Percentiles rank a stretch among this genome's conserved stretches.
Evolutionary conservation across 208 protist genomes (phyloP).

Genomic region (Balamuthia mandrillaris): DNA sequence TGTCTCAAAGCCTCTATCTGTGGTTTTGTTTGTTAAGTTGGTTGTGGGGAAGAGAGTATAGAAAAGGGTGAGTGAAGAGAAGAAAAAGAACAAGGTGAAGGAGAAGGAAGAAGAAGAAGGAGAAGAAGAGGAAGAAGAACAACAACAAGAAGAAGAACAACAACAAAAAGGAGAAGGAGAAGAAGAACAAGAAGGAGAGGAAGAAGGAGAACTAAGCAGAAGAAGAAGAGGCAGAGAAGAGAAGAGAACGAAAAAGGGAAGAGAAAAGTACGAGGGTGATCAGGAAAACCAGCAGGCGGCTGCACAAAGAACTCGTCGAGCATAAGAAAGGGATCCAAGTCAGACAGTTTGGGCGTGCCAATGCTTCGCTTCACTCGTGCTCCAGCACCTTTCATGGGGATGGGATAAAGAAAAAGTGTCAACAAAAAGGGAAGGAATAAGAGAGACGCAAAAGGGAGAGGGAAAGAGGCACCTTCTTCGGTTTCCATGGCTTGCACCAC

Average conservation of each 20-base stretch:
- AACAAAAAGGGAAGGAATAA: background rate
- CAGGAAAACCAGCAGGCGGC: background rate
- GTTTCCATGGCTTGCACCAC: background rate
- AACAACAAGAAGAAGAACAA: too few relatives aligned
- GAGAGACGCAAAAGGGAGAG: background rate
- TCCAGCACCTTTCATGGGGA: too few relatives aligned
- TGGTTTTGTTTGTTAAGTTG: too few relatives aligned
- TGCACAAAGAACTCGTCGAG: constrained; percentile 65
- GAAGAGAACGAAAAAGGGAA: too few relatives aligned
- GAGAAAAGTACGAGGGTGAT: too few relatives aligned
- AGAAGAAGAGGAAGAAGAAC: background rate
- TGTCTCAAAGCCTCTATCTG: constrained; percentile 86
- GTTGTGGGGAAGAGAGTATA: too few relatives aligned
- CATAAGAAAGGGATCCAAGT: constrained; percentile 61
- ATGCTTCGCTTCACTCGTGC: too few relatives aligned
- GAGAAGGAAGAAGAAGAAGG: background rate
- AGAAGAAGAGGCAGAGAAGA: too few relatives aligned
- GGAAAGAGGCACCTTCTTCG: constrained; percentile 17
- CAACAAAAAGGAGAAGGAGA: too few relatives aligned
- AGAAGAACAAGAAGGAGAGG: too few relatives aligned
- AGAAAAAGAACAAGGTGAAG: background rate
- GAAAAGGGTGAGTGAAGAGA: constrained; percentile 44
- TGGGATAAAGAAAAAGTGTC: too few relatives aligned
- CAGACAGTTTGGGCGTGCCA: background rate
- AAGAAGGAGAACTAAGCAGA: too few relatives aligned